These are phyloP conservation scores for Piloderma croceum DNA, from an alignment of 768 basidiomycete genomes.

Conservation along the genomic window DNA sequence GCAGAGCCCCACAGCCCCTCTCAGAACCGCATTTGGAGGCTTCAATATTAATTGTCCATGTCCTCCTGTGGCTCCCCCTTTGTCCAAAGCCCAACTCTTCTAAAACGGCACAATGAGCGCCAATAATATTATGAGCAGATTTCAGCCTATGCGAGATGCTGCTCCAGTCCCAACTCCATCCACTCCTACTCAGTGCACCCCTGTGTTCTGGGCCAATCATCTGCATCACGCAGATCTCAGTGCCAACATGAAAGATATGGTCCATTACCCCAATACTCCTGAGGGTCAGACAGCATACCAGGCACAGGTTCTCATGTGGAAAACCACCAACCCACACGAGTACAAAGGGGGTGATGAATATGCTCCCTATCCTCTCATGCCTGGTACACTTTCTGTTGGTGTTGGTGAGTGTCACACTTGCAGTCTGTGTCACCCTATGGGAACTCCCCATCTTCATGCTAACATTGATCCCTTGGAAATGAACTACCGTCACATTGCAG, in stretches of 20 bases:
- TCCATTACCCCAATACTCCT: constrained; percentile 12
- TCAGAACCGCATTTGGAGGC: background rate
- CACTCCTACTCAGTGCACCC: background rate
- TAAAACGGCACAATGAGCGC: background rate
- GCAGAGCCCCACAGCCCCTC: background rate
- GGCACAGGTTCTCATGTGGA: background rate
- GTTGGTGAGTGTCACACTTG: constrained; percentile 19
- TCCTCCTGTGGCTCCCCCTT: background rate
- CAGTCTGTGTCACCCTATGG: constrained; percentile 13
- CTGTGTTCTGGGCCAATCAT: background rate
- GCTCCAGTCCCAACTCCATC: too few relatives aligned
- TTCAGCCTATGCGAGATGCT: too few relatives aligned
- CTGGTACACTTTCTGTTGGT: constrained; percentile 15
- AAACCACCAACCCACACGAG: background rate
- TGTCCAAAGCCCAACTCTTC: background rate
- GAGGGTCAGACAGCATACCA: constrained; percentile 12
- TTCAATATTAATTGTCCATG: background rate
- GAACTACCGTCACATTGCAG: background rate
- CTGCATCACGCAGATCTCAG: background rate
- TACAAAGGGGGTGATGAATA: background rate
- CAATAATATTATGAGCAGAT: background rate
- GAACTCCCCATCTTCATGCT: background rate
- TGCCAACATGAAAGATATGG: background rate
- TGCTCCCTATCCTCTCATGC: constrained; percentile 17
- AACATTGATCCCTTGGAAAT: background rate